Base-by-base conservation (phyloP, 1,284 basidiomycete species). In the Omphalotus olearius region DNA sequence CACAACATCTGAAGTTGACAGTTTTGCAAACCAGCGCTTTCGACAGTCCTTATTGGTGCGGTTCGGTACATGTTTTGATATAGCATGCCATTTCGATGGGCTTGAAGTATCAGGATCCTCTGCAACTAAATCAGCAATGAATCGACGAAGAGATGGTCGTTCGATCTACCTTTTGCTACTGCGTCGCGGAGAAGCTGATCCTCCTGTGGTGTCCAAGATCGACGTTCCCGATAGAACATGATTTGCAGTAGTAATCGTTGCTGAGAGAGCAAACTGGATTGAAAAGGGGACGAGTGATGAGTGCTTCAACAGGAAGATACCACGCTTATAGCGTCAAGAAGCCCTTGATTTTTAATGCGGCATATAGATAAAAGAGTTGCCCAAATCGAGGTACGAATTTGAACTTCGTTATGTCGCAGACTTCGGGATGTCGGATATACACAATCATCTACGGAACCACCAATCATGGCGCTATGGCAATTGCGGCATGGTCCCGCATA, bases 31-130 rank as follows among this genome's bases (percentile, higher is more conserved):
- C 77, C 77, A 80, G 10, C 78, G 70, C 59, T 80, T 80, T 54
- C 78, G 70, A 60, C 78, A 80, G 60, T 80, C 78, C 59, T 80
- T 80, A 67, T 80, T 80, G 30, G 75, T 80, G 50, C 78, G 66
- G 59, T 78, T 73, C 18, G 77, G 77, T 6, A 80, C 76, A 60
- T 80, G 77, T 59, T 77, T 75, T 16, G 78, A 74, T 53, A 80
- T 80, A 18, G 76, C 76, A 63, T 79, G 76, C 78, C 78, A 80
- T 55, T 78, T 78, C 28, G 76, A 77, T 16, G 78, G 78, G 53
- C 74, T 76, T 13, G 72, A 64, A 56, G 75, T 74, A 37, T 72
- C 69, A 42, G 76, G 73, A 61, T 79, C 77, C 71, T 80, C 78
- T 79, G 57, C 18, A 25, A n/a, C n/a, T 4, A 47, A 9, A 14